Base-by-base conservation (phyloP, 139 green algal genomes). In the Volvox reticuliferus region DNA sequence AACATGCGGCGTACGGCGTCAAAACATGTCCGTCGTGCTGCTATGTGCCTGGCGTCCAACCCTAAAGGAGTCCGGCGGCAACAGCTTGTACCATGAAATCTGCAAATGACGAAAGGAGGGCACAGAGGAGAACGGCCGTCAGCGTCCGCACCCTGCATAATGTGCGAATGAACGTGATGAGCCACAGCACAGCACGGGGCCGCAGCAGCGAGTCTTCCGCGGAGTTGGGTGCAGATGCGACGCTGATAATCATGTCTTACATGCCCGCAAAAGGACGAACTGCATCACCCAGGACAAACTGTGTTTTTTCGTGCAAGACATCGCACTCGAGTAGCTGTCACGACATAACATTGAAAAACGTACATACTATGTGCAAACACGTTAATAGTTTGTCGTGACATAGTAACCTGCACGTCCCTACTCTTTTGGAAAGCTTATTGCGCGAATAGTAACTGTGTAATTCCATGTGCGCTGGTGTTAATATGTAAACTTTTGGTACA, bases 71-170 rank as follows among this genome's bases (percentile, higher is more conserved):
- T 87, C 81, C n/a, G 32, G 21, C 30, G 81, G 81, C 81, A 78
- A 63, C 16, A 87, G 30, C 32, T 30, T 33, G 81, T 71, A 87
- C 30, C 76, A 63, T 1, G 81, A 87, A 65, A 87, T 32, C 81
- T 87, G 81, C 81, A 35, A 36, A 28, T 9, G 44, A 55, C 44
- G 44, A 55, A 55, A 55, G 44, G 44, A 55, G 44, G 65, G 65
- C 21, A 28, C 21, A 28, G 65, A 28, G 65, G 9, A 30, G 65
- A 73, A 30, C 21, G 65, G 65, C 16, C 65, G 5, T 26, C 12
- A 73, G 65, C 3, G 65, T 12, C 65, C 65, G 16, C 65, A 28
- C 65, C 65, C 65, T 26, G 65, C 9, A 16, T 24, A 2, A 73
- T 73, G 65, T 73, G 6, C 65, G 21, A 2, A 12, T 28, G 65